Conservation (phyloP, 2,329 filamentous ascomycete genomes). For the Trichophyton equinum region DNA sequence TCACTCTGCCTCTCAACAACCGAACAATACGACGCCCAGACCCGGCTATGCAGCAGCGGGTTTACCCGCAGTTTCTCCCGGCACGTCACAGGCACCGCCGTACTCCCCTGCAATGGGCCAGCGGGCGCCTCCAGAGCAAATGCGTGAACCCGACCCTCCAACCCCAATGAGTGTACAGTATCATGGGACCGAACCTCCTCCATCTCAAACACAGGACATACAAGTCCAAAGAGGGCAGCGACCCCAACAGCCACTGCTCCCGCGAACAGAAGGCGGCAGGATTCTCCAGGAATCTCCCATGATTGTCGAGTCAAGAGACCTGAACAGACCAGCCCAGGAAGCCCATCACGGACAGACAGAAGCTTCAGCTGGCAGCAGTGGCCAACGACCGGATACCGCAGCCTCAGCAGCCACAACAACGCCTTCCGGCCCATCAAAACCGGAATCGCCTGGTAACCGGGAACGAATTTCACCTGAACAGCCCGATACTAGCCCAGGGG, state of each 20-base stretch:
- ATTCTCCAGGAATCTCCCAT: conserved; percentile 3
- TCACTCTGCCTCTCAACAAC: background rate
- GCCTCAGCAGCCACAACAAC: background rate
- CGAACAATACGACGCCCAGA: background rate
- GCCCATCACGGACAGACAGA: conserved; percentile 8
- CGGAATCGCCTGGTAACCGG: background rate
- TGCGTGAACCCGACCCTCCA: background rate
- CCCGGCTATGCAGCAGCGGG: background rate
- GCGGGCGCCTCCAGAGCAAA: background rate
- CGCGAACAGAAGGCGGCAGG: background rate
- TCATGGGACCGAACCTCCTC: conserved; percentile 5
- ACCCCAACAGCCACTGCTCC: conserved; percentile 7
- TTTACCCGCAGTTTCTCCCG: background rate
- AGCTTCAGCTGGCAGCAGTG: conserved; percentile 8
- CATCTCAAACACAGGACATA: conserved; percentile 11
- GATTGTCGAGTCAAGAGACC: conserved; percentile 8
- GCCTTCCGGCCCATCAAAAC: background rate
- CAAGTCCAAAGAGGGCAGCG: conserved; percentile 10
- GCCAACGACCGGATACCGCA: conserved; percentile 4
- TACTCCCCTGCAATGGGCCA: background rate
- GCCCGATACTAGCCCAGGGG: background rate
- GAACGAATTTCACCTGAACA: background rate
- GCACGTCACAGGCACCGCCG: background rate
- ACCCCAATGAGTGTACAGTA: conserved; percentile 1
- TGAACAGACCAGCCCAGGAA: conserved; percentile 10